Conservation (phyloP, 2,329 filamentous ascomycete species). For the Pseudogymnoascus sp. region DNA sequence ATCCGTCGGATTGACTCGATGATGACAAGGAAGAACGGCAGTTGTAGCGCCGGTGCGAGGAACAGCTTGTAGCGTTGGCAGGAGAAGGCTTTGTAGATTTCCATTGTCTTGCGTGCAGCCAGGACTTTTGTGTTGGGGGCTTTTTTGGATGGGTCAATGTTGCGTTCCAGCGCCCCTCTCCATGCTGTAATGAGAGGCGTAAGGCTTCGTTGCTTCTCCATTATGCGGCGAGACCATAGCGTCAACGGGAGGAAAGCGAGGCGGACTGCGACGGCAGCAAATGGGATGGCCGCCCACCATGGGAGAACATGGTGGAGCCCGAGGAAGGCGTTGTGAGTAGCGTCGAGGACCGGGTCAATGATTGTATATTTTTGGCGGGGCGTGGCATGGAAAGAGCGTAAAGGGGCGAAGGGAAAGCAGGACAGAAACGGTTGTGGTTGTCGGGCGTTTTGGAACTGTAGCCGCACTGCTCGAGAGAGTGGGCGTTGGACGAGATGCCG, state of each 20-base stretch:
- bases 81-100: constrained; percentile 31
- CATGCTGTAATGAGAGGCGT: constrained; percentile 36
- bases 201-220: constrained; percentile 36
- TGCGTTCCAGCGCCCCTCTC: constrained; percentile 20
- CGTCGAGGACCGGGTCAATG: constrained; percentile 36
- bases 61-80: constrained; percentile 30
- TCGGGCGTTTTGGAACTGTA: neutral
- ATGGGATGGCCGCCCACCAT: constrained; percentile 48
- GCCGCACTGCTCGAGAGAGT: constrained; percentile 4
- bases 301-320: constrained; percentile 44
- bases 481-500: neutral
- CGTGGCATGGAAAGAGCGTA: constrained; percentile 4
- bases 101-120: constrained; percentile 18
- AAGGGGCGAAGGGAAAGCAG: neutral
- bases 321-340: constrained; percentile 40
- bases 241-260: constrained; percentile 40
- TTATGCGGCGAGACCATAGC: constrained; percentile 34
- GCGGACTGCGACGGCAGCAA: constrained; percentile 46
- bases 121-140: constrained; percentile 18
- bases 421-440: neutral
- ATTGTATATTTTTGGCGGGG: neutral
- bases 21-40: constrained; percentile 39
- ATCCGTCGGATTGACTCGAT: constrained; percentile 42
- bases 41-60: constrained; percentile 30
- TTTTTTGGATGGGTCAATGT: constrained; percentile 21